Evolutionary conservation across 441 rosid species (phyloP).

Genomic region (Capsella rubella): DNA sequence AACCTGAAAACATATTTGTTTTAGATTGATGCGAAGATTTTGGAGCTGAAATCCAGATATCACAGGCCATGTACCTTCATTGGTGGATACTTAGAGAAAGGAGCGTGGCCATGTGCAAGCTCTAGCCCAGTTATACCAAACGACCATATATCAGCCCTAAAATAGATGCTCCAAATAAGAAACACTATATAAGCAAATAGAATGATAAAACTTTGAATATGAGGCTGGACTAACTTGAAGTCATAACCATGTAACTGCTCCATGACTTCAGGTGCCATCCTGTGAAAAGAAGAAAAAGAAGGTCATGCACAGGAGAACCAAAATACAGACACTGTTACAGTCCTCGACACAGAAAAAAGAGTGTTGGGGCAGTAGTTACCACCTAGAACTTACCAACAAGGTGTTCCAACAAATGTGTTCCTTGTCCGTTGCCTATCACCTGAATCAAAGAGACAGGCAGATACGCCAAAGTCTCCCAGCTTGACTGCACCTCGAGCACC

Average conservation of each 20-base stretch:
- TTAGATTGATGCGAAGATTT: conserved; percentile 40
- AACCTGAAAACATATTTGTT: conserved; percentile 62
- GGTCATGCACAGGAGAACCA: conserved; percentile 18
- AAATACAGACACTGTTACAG: neutral
- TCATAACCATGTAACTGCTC: conserved; percentile 99
- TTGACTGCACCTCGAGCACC: conserved; percentile 83
- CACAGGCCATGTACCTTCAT: conserved; percentile 73
- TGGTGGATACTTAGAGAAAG: conserved; percentile 98
- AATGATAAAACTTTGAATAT: conserved; percentile 16
- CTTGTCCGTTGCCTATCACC: conserved; percentile 98
- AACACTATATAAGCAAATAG: conserved; percentile 35
- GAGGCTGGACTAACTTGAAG: conserved; percentile 71
- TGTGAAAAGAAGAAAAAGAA: conserved; percentile 44
- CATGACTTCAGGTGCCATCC: conserved; percentile 99
- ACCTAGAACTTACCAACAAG: conserved; percentile 82
- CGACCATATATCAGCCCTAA: conserved; percentile 99
- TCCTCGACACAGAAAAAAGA: neutral
- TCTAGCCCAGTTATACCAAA: conserved; percentile 97
- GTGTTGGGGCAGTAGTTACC: neutral
- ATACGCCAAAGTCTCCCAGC: conserved; percentile 97
- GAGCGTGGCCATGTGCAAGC: conserved; percentile 99
- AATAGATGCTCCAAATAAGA: conserved; percentile 44
- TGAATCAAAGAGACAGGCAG: conserved; percentile 97
- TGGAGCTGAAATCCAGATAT: conserved; percentile 14
- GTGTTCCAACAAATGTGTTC: conserved; percentile 99